phyloP scores from a whole-genome alignment of 805 yeast species.

The Ogataea paradorogensis region DNA sequence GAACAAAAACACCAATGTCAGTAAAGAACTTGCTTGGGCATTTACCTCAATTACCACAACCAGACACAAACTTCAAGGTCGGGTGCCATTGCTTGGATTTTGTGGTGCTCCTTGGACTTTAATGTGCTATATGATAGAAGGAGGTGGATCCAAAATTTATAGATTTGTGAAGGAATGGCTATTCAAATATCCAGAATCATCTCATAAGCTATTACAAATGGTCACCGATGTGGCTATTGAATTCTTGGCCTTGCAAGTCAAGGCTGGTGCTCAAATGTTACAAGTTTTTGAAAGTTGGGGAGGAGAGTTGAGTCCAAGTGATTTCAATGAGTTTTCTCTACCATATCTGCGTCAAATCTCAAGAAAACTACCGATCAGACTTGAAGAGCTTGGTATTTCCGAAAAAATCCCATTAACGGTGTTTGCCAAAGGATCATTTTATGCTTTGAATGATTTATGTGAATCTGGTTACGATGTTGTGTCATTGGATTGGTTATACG shows the following conservation, averaged over 20 bases:
- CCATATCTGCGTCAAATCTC: conserved; percentile 84
- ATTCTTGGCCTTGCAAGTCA: conserved; percentile 89
- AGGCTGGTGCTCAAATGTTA: conserved; percentile 97
- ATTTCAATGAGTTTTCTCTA: conserved; percentile 82
- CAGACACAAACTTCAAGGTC: conserved; percentile 78
- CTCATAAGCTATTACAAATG: conserved; percentile 69
- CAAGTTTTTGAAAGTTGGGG: conserved; percentile 99
- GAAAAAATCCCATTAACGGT: conserved; percentile 83
- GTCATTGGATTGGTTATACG: conserved; percentile 91
- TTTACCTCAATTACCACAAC: conserved; percentile 90
- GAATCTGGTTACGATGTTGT: conserved; percentile 79
- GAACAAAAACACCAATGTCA: conserved; percentile 61
- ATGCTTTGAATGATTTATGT: conserved; percentile 83
- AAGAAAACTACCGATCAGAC: conserved; percentile 60
- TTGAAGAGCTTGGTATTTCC: conserved; percentile 64
- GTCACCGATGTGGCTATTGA: conserved; percentile 88
- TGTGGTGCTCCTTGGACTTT: conserved; percentile 99
- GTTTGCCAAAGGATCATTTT: conserved; percentile 97
- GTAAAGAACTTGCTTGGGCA: conserved; percentile 87
- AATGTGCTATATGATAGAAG: conserved; percentile 95
- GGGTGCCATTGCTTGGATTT: conserved; percentile 93
- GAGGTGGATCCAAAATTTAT: conserved; percentile 91
- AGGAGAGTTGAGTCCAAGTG: conserved; percentile 89
- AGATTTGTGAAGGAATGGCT: conserved; percentile 92
- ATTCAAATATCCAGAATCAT: conserved; percentile 68